These are phyloP conservation scores for Cadophora sp. DNA, from an alignment of 2,329 filamentous ascomycete species.

Conservation along the genomic window DNA sequence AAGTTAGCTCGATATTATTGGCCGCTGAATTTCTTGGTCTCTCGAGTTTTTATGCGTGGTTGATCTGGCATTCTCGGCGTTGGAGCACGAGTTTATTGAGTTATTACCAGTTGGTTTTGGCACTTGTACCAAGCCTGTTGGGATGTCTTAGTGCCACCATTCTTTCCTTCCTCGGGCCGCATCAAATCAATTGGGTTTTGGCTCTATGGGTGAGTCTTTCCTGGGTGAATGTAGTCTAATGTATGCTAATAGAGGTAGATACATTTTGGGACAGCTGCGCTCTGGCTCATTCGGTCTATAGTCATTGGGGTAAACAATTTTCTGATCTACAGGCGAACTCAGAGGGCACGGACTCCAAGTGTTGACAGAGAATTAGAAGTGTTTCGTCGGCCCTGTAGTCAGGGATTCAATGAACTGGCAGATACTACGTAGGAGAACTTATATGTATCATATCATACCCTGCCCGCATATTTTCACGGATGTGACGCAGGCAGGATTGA, in stretches of 20 bases:
- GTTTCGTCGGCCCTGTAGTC: background rate
- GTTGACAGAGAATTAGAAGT: background rate
- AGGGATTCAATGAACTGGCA: background rate
- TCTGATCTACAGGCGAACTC: background rate
- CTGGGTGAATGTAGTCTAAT: background rate
- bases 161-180: background rate
- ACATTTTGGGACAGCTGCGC: conserved; percentile 6
- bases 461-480: background rate
- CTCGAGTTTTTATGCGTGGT: conserved; percentile 1
- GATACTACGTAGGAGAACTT: conserved; percentile 9
- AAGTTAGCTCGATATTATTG: conserved; percentile 8
- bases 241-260: conserved; percentile 9
- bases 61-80: background rate
- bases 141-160: background rate
- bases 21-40: background rate
- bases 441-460: conserved; percentile 5
- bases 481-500: background rate
- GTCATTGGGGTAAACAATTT: conserved; percentile 1
- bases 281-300: conserved; percentile 2
- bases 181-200: background rate
- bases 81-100: background rate
- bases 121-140: conserved; percentile 1
- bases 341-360: background rate
- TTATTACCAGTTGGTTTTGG: conserved; percentile 9
- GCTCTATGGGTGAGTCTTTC: background rate